These are phyloP conservation scores for Oryza glumipatula DNA, from an alignment of 176 grass and related monocot species.

Conservation along the genomic window DNA sequence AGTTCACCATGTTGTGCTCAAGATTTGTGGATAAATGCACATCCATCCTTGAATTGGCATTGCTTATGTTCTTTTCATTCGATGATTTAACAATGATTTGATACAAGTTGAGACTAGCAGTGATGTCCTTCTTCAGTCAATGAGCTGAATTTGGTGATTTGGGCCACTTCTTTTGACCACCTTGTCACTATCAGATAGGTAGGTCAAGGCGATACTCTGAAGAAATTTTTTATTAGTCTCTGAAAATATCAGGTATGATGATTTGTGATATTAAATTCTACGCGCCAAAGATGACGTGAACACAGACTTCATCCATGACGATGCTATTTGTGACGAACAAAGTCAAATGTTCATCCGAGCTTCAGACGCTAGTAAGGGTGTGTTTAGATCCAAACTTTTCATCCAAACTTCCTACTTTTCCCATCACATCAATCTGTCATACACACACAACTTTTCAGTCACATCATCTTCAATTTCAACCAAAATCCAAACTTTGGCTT, in stretches of 20 bases:
- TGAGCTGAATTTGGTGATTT: not conserved
- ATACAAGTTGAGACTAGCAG: not conserved
- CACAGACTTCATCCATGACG: not conserved
- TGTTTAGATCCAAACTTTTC: too few species aligned
- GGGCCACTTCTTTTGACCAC: not conserved
- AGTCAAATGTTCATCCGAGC: not conserved
- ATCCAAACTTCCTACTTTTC: too few species aligned
- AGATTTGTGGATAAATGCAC: not conserved
- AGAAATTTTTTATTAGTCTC: not conserved
- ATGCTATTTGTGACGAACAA: not conserved
- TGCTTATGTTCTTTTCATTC: not conserved
- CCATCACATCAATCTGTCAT: too few species aligned
- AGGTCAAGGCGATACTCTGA: not conserved
- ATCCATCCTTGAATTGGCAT: not conserved
- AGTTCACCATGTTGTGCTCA: not conserved
- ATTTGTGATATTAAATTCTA: not conserved
- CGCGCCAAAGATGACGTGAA: not conserved
- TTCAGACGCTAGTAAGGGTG: not conserved
- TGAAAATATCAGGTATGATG: not conserved
- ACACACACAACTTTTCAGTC: too few species aligned
- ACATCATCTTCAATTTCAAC: too few species aligned
- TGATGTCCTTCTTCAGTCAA: not conserved
- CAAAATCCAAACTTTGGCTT: too few species aligned
- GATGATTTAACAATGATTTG: not conserved
- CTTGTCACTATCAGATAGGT: not conserved